Base-by-base conservation (phyloP, 2,329 filamentous ascomycete species). In the Microsporum audouinii region DNA sequence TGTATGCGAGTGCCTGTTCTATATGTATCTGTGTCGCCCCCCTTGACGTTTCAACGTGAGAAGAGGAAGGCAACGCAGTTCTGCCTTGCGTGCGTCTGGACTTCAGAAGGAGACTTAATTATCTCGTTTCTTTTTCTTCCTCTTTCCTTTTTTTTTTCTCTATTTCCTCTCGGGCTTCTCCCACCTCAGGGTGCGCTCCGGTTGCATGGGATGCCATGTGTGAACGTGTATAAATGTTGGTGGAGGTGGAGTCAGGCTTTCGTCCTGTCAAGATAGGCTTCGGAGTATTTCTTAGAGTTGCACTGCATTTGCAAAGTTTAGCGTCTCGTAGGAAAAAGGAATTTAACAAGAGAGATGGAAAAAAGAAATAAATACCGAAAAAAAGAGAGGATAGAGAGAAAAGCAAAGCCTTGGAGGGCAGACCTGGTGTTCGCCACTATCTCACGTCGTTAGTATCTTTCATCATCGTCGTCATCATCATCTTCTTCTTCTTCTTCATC, bases 201-300 rank as follows among this genome's bases (percentile, higher is more conserved):
- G 49, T 53, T 53, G 49, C 49, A 53, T 53, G 29, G 49, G 31
- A 53, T 53, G 49, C 49, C 49, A 53, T 53, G 49, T 53, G 49
- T 53, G 49, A 53, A 27, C 12, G 49, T 31, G 49, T 53, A 27
- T 27, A 53, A 43, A 53, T 53, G 49, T 53, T 53, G 49, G 49
- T 53, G 27, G 49, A 33, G 27, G 49, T 53, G 49, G 49, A 53
- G 49, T 53, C 49, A 34, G 49, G 49, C 49, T 31, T 53, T 34
- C 39, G n/a, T 43, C 43, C 43, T 47, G 43, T 53, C 49, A 34
- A 53, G 49, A 53, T 53, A 53, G 49, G 49, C 49, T 53, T 53
- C 49, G 49, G 49, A 34, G 39, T 34, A 53, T 53, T 53, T 53
- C 49, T 53, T 53, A 53, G 49, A 53, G 49, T 53, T 53, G 49